phyloP scores from a whole-genome alignment of 345 rosid genomes.

The Salix exigua region DNA sequence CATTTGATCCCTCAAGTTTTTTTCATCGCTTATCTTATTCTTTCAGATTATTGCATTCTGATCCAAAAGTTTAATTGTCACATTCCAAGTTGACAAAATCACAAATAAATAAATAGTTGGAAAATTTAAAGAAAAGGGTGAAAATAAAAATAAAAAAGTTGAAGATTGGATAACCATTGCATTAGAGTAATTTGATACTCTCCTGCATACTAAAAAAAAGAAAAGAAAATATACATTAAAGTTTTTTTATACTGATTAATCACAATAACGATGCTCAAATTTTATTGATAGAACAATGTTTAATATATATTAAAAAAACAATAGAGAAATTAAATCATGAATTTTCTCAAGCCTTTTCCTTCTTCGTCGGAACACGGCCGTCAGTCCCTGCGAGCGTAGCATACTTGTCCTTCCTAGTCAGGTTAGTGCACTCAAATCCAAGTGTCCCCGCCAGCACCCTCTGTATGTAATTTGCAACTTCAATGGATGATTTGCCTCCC shows the following conservation, averaged over 20 bases:
- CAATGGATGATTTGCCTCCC: conserved; percentile 82
- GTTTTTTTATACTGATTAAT: not conserved
- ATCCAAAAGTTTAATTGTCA: too few species aligned
- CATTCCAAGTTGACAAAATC: not conserved
- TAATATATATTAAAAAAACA: not conserved
- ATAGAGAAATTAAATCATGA: not conserved
- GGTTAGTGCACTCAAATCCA: conserved; percentile 84
- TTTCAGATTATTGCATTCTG: too few species aligned
- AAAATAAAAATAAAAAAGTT: not conserved
- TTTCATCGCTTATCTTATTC: too few species aligned
- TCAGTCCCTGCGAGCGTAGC: conserved; percentile 87
- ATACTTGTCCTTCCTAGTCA: conserved; percentile 94
- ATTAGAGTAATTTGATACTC: not conserved
- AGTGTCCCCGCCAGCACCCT: conserved; percentile 77
- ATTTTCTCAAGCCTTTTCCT: conserved; percentile 24
- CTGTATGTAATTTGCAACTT: conserved; percentile 86
- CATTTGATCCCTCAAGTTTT: too few species aligned
- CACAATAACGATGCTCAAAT: not conserved
- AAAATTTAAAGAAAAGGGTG: not conserved
- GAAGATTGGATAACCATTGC: not conserved
- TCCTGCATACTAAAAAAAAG: too few species aligned
- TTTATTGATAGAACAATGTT: not conserved
- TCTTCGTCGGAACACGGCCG: conserved; percentile 55
- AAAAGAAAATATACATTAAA: not conserved
- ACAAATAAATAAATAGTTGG: not conserved